Evolutionary conservation across 768 basidiomycete genomes (phyloP).

Genomic region (Suillus ampliporus): DNA sequence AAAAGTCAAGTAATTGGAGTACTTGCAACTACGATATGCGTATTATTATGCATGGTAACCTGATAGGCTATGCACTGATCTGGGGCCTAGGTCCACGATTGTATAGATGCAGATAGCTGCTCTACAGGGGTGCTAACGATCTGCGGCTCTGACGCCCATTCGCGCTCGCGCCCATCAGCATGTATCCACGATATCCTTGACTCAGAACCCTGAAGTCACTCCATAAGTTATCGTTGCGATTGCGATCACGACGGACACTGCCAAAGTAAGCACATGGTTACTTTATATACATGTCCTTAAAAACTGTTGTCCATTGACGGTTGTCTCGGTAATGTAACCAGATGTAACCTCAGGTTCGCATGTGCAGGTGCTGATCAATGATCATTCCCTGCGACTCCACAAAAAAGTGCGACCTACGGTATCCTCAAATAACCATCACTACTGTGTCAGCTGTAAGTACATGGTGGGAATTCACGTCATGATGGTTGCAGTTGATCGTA

Average conservation of each 20-base stretch:
- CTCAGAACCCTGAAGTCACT: background rate
- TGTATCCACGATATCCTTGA: background rate
- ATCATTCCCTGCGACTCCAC: too few relatives aligned
- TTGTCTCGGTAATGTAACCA: conserved; percentile 2
- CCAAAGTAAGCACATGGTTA: background rate
- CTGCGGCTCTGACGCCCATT: background rate
- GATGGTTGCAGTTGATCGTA: conserved; percentile 23
- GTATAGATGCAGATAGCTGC: background rate
- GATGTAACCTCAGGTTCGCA: background rate
- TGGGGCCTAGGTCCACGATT: background rate
- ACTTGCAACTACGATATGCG: background rate
- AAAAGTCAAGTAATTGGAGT: background rate
- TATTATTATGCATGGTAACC: background rate
- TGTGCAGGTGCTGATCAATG: background rate
- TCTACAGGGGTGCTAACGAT: background rate
- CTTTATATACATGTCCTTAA: background rate
- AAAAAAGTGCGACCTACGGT: background rate
- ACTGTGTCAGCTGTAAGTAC: conserved; percentile 1
- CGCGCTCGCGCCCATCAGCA: background rate
- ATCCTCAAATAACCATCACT: background rate
- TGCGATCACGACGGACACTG: background rate
- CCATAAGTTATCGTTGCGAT: background rate
- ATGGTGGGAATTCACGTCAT: conserved; percentile 4
- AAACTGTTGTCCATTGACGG: background rate
- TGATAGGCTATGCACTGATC: background rate